Evolutionary conservation across 2,329 filamentous ascomycete species (phyloP).

Genomic region (Eutypa lata): DNA sequence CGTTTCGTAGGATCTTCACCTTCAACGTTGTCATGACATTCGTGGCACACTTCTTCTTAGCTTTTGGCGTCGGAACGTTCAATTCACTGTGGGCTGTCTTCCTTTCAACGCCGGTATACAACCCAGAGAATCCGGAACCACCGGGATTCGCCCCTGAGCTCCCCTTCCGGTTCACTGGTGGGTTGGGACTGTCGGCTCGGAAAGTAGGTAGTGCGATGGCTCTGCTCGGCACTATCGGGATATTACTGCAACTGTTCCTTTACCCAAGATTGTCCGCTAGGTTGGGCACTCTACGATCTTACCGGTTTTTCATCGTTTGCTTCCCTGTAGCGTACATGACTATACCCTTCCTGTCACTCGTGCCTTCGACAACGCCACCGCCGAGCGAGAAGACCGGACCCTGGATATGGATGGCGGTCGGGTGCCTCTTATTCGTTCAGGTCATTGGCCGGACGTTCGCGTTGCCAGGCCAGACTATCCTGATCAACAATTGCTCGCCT

Average conservation of each 20-base stretch:
- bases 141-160: conserved; percentile 33
- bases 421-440: conserved; percentile 59
- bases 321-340: conserved; percentile 70
- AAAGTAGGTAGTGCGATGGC: conserved; percentile 76
- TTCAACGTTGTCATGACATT: conserved; percentile 54
- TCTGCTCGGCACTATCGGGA: conserved; percentile 72
- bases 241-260: conserved; percentile 66
- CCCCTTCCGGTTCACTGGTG: conserved; percentile 67
- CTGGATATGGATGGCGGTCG: conserved; percentile 63
- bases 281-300: conserved; percentile 66
- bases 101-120: conserved; percentile 66
- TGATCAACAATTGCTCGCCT: conserved; percentile 47
- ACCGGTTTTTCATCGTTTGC: conserved; percentile 64
- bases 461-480: conserved; percentile 42
- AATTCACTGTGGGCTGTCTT: conserved; percentile 75
- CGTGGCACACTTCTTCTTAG: conserved; percentile 65
- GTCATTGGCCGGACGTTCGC: conserved; percentile 66
- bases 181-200: conserved; percentile 68
- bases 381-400: conserved; percentile 52
- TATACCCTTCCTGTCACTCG: conserved; percentile 67
- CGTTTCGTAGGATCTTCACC: conserved; percentile 54
- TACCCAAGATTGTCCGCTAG: conserved; percentile 66
- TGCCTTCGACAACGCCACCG: conserved; percentile 48
- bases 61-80: conserved; percentile 73
- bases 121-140: conserved; percentile 33